Base-by-base conservation (phyloP, 805 yeast species). In the Candida sphagnicola region DNA sequence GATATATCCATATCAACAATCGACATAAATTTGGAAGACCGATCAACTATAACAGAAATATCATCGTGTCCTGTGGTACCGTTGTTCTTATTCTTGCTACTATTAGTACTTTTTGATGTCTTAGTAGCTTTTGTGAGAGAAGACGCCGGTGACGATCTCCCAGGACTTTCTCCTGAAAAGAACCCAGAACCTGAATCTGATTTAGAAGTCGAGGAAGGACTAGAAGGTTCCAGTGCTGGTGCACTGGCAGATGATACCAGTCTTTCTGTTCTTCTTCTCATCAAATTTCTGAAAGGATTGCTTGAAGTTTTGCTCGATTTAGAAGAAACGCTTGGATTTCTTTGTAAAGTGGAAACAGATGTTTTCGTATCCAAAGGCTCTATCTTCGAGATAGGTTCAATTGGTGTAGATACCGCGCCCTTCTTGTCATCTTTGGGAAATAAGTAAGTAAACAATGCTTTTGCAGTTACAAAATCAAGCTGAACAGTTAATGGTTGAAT, bases 391-490 rank as follows among this genome's bases (percentile, higher is more conserved):
- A n/a, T n/a, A 28, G 14, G 15, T 5, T 8, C 18, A 4, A 13
- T 17, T 5, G 18, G 28, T 18, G 26, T 36, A 8, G 30, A n/a
- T 10, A 15, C 32, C 10, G 28, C 41, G n/a, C 15, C 13, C 40
- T 44, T 10, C 38, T 38, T 28, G 43, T 57, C 61, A 12, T 62
- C 64, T 18, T 70, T 62, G 0, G 95, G 95, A 61, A 87, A 83
- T n/a, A 83, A 61, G 62, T 86, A 90, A 13, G 70, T 64, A 51
- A 83, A 66, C 18, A 90, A 55, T 47, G 72, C 75, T 28, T 72
- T 74, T 1, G 89, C 82, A 0, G 90, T 77, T 1, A 63, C 66
- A 46, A 83, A 85, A 44, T 90, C 97, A 28, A 91, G 56, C 46
- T 82, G 84, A 2, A 91, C 49, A 43, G 77, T 78, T 44, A 90